These are phyloP conservation scores for Polyporus tsugae DNA, from an alignment of 1,284 basidiomycete species.

Conservation along the genomic window DNA sequence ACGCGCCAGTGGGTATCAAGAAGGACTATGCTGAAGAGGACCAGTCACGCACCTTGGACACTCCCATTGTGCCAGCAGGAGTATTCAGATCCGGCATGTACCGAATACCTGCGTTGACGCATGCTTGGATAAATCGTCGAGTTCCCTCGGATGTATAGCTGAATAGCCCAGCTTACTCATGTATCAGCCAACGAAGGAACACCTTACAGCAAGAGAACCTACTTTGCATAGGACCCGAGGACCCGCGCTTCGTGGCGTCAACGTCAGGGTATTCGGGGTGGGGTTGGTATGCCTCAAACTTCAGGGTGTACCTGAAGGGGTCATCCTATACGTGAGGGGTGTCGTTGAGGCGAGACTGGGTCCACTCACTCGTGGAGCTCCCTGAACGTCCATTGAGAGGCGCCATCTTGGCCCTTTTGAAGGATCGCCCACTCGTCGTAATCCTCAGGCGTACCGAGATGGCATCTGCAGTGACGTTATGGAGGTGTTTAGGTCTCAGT, in stretches of 20 bases:
- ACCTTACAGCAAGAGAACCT: not conserved
- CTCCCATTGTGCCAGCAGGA: conserved; percentile 56
- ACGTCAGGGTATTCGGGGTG: not conserved
- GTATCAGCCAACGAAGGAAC: not conserved
- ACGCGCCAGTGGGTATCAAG: not conserved
- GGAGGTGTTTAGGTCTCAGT: not conserved
- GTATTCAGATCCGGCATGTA: conserved; percentile 60
- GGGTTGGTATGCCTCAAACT: not conserved
- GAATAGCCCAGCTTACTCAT: conserved; percentile 39
- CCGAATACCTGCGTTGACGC: conserved; percentile 56
- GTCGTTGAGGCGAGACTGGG: not conserved
- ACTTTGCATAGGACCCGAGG: not conserved
- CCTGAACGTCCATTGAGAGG: conserved; percentile 66
- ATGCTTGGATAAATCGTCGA: conserved; percentile 56
- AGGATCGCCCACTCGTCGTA: conserved; percentile 72
- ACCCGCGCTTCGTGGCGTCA: not conserved
- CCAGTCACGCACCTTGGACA: conserved; percentile 54
- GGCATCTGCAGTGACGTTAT: conserved; percentile 54
- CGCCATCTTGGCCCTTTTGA: conserved; percentile 53
- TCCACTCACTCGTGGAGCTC: conserved; percentile 54
- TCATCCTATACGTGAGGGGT: not conserved
- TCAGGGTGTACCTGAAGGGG: not conserved
- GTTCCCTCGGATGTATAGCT: conserved; percentile 46
- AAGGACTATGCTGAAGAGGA: not conserved
- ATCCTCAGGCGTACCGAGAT: conserved; percentile 71